Evolutionary conservation across 106 monocot genomes (phyloP), one percentile per base, ranked within the genome.

Genomic region (Allium cepa): DNA sequence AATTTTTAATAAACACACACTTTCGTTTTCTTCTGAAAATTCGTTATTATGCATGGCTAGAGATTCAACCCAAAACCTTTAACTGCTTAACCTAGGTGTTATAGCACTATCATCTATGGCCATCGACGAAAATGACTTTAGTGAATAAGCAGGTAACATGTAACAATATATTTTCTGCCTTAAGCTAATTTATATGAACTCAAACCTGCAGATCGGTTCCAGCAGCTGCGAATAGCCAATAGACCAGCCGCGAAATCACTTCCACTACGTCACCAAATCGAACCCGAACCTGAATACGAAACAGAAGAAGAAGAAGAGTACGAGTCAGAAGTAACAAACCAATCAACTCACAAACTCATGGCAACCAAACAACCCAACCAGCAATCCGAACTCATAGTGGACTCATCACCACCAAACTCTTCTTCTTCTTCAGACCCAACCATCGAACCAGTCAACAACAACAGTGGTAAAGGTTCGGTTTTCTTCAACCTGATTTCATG

Each of bases 401-500:
- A 85, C n/a, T 82, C 80, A 47, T 50, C 60, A 53, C 88, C 92
- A 7, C 83, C 92, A 7, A 73, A 84, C 0, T 88, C 85, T 14
- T 82, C 92, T 0, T 83, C 88, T 8, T 87, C 87, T 11, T 88
- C 92, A 15, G 84, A 84, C 45, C 67, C 68, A 9, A 53, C 48
- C 9, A 46, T 46, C 3, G 68, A 69, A 46, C 68, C 56, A 46
- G 6, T 46, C 47, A 27, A 82, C 73, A 50, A 47, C 84, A 27
- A 82, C 73, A 50, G 36, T 60, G 2, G 79, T 84, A 16, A 72
- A 80, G 0, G 82, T 72, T 84, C 94, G 49, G 73, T 90, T 18
- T 78, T 94, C 7, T 73, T 86, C 63, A 90, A 94, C 18, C 80
- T 94, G 51, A 94, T 94, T 17, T 72, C 90, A 8, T 94, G 94